Percentiles rank a stretch among this genome's conserved stretches.
Conservation (phyloP, 805 yeast species). For the Yamadazyma ubonensis region DNA sequence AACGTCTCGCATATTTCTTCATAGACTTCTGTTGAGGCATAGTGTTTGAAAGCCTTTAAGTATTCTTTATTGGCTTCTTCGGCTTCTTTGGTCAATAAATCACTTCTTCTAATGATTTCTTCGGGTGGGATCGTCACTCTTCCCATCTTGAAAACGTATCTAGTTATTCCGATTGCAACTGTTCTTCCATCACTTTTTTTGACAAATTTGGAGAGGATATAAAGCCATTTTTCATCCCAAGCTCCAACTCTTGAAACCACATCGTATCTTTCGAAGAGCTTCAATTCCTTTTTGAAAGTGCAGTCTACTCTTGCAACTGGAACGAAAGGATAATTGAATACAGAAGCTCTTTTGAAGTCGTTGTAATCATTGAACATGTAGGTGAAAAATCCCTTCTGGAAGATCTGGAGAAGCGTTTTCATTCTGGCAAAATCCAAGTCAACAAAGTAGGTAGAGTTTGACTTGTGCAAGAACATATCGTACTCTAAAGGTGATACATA, state of each 20-base stretch:
- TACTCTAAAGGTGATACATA: conserved; percentile 76
- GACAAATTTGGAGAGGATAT: conserved; percentile 62
- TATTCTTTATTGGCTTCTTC: conserved; percentile 13
- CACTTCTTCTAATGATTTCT: conserved; percentile 43
- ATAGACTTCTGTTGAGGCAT: conserved; percentile 10
- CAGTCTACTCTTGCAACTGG: conserved; percentile 77
- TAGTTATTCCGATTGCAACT: conserved; percentile 64
- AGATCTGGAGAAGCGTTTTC: conserved; percentile 53
- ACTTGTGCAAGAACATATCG: conserved; percentile 84
- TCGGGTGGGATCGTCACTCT: conserved; percentile 71
- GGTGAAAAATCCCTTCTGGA: conserved; percentile 54
- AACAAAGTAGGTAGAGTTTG: conserved; percentile 78
- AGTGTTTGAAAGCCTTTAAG: conserved; percentile 11
- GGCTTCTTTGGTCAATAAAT: conserved; percentile 16
- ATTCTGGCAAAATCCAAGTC: conserved; percentile 82
- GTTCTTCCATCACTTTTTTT: conserved; percentile 22
- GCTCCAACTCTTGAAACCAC: conserved; percentile 63
- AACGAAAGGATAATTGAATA: conserved; percentile 52
- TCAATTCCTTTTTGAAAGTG: conserved; percentile 70
- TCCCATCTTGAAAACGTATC: conserved; percentile 77
- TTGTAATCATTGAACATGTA: conserved; percentile 39
- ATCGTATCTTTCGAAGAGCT: conserved; percentile 57
- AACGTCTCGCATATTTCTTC: conserved; percentile 11
- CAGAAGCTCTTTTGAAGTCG: conserved; percentile 26
- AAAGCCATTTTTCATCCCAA: conserved; percentile 90